A percentile compares a stretch with the other conserved stretches of the same genome.
Conservation (phyloP, 257 asterid species). For the Solanum habrochaites region DNA sequence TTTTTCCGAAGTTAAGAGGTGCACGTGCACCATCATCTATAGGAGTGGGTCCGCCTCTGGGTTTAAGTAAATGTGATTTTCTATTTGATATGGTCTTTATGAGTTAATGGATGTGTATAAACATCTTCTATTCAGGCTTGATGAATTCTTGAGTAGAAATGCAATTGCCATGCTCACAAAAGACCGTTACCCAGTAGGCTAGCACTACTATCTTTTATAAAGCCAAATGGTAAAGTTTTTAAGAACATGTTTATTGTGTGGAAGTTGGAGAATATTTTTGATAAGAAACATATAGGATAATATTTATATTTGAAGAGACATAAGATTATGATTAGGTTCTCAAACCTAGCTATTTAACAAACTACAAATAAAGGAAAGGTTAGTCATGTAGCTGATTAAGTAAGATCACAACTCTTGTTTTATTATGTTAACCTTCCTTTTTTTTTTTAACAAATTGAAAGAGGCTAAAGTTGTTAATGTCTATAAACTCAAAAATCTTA, state of each 20-base stretch:
- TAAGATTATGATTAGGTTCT: not conserved
- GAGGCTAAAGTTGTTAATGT: not conserved
- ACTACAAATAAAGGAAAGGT: not conserved
- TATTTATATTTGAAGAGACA: not conserved
- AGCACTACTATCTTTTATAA: not conserved
- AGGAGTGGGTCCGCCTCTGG: not conserved
- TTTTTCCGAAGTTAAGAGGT: too few relatives aligned
- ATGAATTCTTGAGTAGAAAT: not conserved
- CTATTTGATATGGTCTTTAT: not conserved
- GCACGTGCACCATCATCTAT: not conserved
- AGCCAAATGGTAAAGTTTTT: not conserved
- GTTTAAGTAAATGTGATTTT: not conserved
- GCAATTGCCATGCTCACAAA: not conserved
- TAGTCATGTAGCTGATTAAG: not conserved
- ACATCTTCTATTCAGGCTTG: not conserved
- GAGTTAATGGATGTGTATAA: not conserved
- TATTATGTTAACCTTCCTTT: not conserved
- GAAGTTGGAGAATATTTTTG: not conserved
- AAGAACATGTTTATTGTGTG: not conserved
- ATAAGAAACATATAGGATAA: not conserved
- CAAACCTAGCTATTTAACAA: not conserved
- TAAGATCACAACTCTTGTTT: not conserved
- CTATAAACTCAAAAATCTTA: not conserved
- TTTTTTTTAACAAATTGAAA: not conserved
- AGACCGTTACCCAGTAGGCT: not conserved